Base-by-base conservation (phyloP, 257 asterid species). In the Verbena officinalis region DNA sequence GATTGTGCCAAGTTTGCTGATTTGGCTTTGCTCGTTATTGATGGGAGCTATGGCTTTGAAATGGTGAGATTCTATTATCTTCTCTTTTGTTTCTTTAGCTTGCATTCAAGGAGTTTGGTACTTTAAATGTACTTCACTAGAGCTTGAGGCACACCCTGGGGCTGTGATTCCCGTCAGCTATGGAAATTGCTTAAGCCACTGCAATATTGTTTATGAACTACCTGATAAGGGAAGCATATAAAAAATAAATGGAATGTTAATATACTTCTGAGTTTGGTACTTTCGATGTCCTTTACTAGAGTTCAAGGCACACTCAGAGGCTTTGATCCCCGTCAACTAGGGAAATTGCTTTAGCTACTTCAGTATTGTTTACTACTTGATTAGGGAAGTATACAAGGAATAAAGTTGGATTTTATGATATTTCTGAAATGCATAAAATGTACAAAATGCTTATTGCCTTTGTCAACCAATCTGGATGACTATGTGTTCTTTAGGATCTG, bases 11-110 rank as follows among this genome's bases (percentile, higher is more conserved):
- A 90, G 73, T 66, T 83, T 73, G 97, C 96, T 71, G 97, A 94
- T 82, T 74, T 94, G 42, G 97, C 97, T 56, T 81, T 94, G 80
- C 96, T 94, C 46, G 95, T 94, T 55, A 88, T 94, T 67, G 99
- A 94, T 58, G 97, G 97, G 71, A 90, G 96, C 84, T 94, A 90
- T 84, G 99, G 99, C 22, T 94, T 94, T 81, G 99, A 94, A 80
- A 90, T 94, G 97, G 99, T 94, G 75, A 80, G 85, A 14, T 52
- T 68, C 68, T 45, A 15, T 59, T 38, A 12, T 14, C 31, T 55
- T 17, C 19, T 23, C 50, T 16, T 7, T 20, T 39, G 43, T 27
- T 64, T 20, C 20, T 45, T 2, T 55, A 13, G 43, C 60, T 21
- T 55, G 51, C 20, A 14, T 24, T 51, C 5, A 27, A 46, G 40